phyloP scores from a whole-genome alignment of 306 rosid species.

The Quercus ilex region DNA sequence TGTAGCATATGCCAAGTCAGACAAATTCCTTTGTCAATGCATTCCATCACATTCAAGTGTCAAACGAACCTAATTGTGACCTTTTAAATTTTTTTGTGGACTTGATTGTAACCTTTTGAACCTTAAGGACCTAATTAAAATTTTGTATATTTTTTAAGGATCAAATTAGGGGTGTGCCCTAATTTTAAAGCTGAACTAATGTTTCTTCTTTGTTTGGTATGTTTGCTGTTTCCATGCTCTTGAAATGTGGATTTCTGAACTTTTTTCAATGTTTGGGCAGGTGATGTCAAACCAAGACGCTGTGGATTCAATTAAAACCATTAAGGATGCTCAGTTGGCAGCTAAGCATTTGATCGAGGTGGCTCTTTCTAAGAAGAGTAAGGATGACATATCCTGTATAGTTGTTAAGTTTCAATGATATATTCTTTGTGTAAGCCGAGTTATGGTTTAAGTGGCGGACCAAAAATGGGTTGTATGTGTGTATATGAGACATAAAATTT shows the following conservation, averaged over 20 bases:
- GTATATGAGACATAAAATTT: slow-evolving; percentile 10
- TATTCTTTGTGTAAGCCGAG: background rate
- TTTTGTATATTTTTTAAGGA: no score
- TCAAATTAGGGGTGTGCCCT: no score
- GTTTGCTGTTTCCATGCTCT: background rate
- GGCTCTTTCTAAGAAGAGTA: slow-evolving; percentile 48
- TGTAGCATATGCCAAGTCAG: no score
- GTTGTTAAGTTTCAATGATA: slow-evolving; percentile 40
- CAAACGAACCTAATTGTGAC: no score
- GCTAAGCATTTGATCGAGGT: slow-evolving; percentile 48
- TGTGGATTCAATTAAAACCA: slow-evolving; percentile 37
- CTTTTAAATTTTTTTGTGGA: no score
- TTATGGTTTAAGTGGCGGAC: background rate
- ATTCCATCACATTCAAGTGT: no score
- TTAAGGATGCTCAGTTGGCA: slow-evolving; percentile 43
- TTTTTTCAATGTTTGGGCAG: slow-evolving; percentile 21
- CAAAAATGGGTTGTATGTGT: background rate
- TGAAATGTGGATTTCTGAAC: background rate
- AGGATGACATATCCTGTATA: slow-evolving; percentile 59
- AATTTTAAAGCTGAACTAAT: no score
- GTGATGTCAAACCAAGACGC: slow-evolving; percentile 57
- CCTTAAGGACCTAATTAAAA: no score
- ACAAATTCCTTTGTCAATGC: no score
- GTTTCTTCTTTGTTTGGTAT: background rate
- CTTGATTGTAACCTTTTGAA: no score